phyloP scores from a whole-genome alignment of 306 rosid species.

The barrel medic (Medicago truncatula) region MtrunA17r5.0-ANR NC_053044.1:1180001-1180500 shows the following conservation, averaged over 20 bases:
- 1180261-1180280: background rate
- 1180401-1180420: conserved; percentile 25
- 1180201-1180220: background rate
- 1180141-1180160: no score
- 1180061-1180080: no score
- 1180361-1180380: conserved; percentile 26
- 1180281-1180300: background rate
- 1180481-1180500: conserved; percentile 98
- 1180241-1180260: no score
- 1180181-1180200: background rate
- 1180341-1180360: conserved; percentile 19
- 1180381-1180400: conserved; percentile 32
- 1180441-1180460: conserved; percentile 27
- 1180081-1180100: no score
- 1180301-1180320: background rate
- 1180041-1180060: no score
- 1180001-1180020: no score
- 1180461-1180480: conserved; percentile 40
- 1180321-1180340: conserved; percentile 18
- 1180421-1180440: conserved; percentile 46
- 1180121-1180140: no score
- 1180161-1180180: no score
- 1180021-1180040: no score
- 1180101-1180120: no score
- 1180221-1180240: background rate